Base-by-base conservation (phyloP, 2,329 filamentous ascomycete genomes). In the Alternaria brassicae region DNA sequence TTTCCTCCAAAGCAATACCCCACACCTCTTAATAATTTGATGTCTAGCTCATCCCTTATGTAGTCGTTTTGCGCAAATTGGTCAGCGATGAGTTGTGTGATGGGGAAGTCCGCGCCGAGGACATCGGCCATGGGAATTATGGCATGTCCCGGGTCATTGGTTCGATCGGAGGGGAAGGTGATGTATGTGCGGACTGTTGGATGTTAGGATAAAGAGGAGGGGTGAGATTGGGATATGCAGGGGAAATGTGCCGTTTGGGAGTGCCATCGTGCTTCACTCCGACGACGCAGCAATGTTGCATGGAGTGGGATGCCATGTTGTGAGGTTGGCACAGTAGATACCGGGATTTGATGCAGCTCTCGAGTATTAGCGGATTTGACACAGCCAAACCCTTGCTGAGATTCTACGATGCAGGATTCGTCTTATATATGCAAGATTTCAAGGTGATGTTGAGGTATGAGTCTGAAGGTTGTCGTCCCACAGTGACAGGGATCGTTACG, bases 1-100 rank as follows among this genome's bases (percentile, higher is more conserved):
- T 85, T 85, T 4, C 78, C 84, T 36, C 91, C 90, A 66, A 92
- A 91, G 78, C 91, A 93, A 78, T 92, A 92, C 0, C 90, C 90
- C 0, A 88, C 85, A 13, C 82, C 85, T 2, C 86, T 90, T 34
- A 93, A 78, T 63, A 84, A 86, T 73, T 84, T 86, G 44, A 85
- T 69, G 5, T 71, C 71, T 36, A 75, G 79, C 51, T 86, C 81
- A 52, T 82, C 81, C 60, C 84, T 84, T 56, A 88, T 81, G 80
- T 91, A 92, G 67, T 89, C 91, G 74, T 90, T 89, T 65, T 86
- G 85, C 57, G 91, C 91, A 75, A 85, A 90, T 71, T 91, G 86
- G 80, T 93, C 91, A 60, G 90, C 90, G 69, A 92, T 85, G 62
- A 84, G 80, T 66, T 82, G 78, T n/a, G 75, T 72, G 67, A 83